phyloP scores from a whole-genome alignment of 202 grass and related monocot genomes.

The Panicum hallii region DNA sequence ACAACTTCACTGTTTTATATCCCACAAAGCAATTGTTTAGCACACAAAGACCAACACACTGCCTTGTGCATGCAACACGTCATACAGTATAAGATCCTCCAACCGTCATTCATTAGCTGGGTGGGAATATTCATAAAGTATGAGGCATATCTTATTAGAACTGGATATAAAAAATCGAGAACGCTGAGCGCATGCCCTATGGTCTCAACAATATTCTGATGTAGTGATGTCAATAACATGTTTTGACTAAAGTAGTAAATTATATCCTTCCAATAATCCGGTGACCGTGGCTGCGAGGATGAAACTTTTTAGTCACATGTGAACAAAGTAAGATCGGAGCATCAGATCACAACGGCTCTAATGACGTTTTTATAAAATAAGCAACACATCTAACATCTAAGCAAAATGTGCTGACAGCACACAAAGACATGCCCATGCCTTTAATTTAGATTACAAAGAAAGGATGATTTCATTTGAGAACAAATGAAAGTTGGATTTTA shows the following conservation, averaged over 20 bases:
- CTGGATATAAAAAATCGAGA: slow-evolving; percentile 42
- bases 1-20: slow-evolving; percentile 26
- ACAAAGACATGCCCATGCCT: slow-evolving; percentile 14
- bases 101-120: slow-evolving; percentile 38
- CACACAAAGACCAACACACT: slow-evolving; percentile 23
- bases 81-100: slow-evolving; percentile 46
- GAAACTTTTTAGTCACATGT: slow-evolving; percentile 43
- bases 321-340: slow-evolving; percentile 25
- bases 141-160: slow-evolving; percentile 30
- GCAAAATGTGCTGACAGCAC: slow-evolving; percentile 37
- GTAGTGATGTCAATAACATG: slow-evolving; percentile 10
- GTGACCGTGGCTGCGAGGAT: background rate
- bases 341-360: slow-evolving; percentile 53
- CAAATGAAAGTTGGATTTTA: slow-evolving; percentile 35
- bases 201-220: slow-evolving; percentile 21
- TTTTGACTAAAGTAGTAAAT: slow-evolving; percentile 30
- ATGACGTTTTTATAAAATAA: slow-evolving; percentile 49
- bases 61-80: slow-evolving; percentile 25
- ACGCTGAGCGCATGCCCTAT: slow-evolving; percentile 37
- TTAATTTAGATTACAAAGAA: background rate
- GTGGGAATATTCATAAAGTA: slow-evolving; percentile 43
- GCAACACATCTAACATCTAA: background rate
- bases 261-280: background rate
- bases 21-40: slow-evolving; percentile 10
- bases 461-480: background rate